Evolutionary conservation across 768 basidiomycete species (phyloP).

Genomic region (Mycena galericulata): DNA sequence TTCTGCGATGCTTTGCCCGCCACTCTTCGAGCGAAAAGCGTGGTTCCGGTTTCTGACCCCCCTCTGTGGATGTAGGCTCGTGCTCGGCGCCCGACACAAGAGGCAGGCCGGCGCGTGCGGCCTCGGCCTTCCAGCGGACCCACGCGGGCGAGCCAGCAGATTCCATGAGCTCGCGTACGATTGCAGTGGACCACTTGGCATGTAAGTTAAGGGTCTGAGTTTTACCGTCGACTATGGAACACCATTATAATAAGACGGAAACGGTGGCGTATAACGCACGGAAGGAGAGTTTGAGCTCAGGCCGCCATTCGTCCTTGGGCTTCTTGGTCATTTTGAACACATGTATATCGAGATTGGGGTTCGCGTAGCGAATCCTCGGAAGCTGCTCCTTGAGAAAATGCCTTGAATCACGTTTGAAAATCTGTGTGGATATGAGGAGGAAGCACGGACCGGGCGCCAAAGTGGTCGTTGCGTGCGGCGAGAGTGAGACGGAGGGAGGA

Average conservation of each 20-base stretch:
- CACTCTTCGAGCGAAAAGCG: slow-evolving; percentile 25
- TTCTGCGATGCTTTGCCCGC: slow-evolving; percentile 15
- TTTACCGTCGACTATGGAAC: slow-evolving; percentile 61
- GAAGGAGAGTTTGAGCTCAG: slow-evolving; percentile 71
- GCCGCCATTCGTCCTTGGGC: slow-evolving; percentile 66
- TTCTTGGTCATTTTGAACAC: slow-evolving; percentile 68
- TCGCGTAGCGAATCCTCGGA: slow-evolving; percentile 81
- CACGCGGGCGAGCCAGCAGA: slow-evolving; percentile 54
- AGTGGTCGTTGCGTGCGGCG: slow-evolving; percentile 76
- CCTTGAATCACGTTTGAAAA: slow-evolving; percentile 48
- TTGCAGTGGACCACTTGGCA: slow-evolving; percentile 77
- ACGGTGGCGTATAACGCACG: slow-evolving; percentile 58
- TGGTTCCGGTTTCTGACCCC: slow-evolving; percentile 8
- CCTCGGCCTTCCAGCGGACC: slow-evolving; percentile 34
- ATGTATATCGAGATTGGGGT: slow-evolving; percentile 72
- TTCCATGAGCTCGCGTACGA: slow-evolving; percentile 79
- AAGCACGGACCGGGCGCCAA: slow-evolving; percentile 74
- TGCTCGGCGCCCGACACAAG: slow-evolving; percentile 28
- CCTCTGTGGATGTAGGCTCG: neutral
- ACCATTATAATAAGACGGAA: neutral
- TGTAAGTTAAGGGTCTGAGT: slow-evolving; percentile 63
- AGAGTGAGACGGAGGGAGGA: slow-evolving; percentile 53
- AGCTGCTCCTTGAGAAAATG: slow-evolving; percentile 86
- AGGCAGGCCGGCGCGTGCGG: slow-evolving; percentile 16
- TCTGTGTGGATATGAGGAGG: neutral